Base-by-base conservation (phyloP, 768 basidiomycete species). In the Tricholoma hemisulphureum region DNA sequence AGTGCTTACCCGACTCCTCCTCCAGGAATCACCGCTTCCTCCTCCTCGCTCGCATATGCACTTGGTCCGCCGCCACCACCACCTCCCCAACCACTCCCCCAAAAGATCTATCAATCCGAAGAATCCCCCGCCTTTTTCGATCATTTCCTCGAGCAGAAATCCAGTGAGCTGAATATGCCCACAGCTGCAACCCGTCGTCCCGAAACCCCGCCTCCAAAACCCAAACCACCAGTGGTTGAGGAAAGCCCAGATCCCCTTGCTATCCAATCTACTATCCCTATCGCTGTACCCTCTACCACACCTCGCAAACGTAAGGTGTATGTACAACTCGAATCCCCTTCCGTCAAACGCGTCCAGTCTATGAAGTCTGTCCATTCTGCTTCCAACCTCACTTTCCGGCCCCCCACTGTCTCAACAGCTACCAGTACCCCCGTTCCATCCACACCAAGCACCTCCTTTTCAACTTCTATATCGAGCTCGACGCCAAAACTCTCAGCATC, bases 31-130 rank as follows among this genome's bases (percentile, higher is more conserved):
- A 80, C 75, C 34, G 75, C 79, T n/a, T 83, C 80, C 1, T 88
- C 89, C 1, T 91, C 89, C 14, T 91, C 90, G 11, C 81, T 91
- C 56, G 89, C 90, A 4, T 79, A 79, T 68, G 91, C 91, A 3
- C 80, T 93, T 21, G 88, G 87, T 5, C 71, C 65, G 26, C 69
- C 71, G 2, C 69, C 65, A 2, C 58, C 64, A 41, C 65, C 53
- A 50, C 65, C 55, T 29, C 60, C 65, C 6, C 66, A 65, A 4
- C 66, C 51, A 50, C 65, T 51, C 21, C 59, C 64, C 5, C 67
- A 64, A 6, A 73, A 65, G 20, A 63, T 73, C 8, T 82, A 82
- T 63, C 69, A 73, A 18, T 80, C 87, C 6, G 77, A 82, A 55
- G 84, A 91, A 45, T 90, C 87, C 1, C 68, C 76, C 2, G 68